Percentiles rank a stretch among this genome's conserved stretches.
Evolutionary conservation across 371 early-diverging fungal species (phyloP).

Genomic region (Chytridium lagenaria): DNA sequence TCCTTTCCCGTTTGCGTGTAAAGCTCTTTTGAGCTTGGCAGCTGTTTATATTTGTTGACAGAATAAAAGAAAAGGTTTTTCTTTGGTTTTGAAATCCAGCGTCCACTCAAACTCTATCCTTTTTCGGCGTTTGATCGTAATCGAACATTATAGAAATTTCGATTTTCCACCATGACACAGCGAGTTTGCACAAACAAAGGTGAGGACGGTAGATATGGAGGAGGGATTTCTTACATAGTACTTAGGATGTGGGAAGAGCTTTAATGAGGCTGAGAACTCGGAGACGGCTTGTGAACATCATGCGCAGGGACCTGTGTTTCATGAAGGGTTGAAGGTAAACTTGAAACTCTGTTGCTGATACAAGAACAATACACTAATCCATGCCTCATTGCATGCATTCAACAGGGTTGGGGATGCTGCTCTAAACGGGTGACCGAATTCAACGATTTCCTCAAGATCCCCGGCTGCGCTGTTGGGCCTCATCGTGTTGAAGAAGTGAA

Average conservation of each 20-base stretch:
- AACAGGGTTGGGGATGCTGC: slow-evolving; percentile 93
- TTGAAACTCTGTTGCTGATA: neutral
- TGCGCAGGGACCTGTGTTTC: slow-evolving; percentile 87
- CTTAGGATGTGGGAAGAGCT: slow-evolving; percentile 85
- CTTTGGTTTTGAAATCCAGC: no score
- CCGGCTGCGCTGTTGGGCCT: slow-evolving; percentile 56
- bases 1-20: no score
- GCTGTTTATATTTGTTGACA: no score
- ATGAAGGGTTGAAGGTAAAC: slow-evolving; percentile 71
- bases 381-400: slow-evolving; percentile 27
- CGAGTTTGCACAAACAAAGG: slow-evolving; percentile 2
- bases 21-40: neutral
- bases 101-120: no score
- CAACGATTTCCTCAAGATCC: slow-evolving; percentile 88
- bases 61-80: no score
- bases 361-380: neutral
- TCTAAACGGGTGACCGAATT: slow-evolving; percentile 87
- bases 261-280: slow-evolving; percentile 69
- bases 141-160: neutral
- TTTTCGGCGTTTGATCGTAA: neutral
- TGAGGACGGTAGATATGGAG: neutral
- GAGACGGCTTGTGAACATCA: slow-evolving; percentile 64
- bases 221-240: slow-evolving; percentile 24
- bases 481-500: slow-evolving; percentile 44
- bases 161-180: no score